Conservation (phyloP, 441 rosid genomes). For the Pelargonium australe region DNA sequence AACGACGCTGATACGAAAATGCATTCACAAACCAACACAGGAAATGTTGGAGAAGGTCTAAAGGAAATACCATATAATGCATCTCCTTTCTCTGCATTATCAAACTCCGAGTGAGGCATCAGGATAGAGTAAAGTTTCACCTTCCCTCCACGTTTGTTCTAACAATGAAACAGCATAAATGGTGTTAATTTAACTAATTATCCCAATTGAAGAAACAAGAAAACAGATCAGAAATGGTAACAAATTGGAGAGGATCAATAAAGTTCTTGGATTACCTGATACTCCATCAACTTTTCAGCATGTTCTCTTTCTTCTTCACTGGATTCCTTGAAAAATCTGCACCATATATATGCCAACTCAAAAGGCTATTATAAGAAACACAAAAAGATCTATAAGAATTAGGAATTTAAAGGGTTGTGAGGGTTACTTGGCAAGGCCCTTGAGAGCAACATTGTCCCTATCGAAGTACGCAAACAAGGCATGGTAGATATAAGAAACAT, state of each 20-base stretch:
- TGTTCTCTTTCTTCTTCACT: slow-evolving; percentile 94
- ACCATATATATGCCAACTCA: background rate
- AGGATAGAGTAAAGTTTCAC: slow-evolving; percentile 69
- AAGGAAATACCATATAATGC: slow-evolving; percentile 62
- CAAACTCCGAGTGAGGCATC: slow-evolving; percentile 66
- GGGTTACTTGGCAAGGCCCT: slow-evolving; percentile 76
- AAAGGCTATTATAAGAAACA: background rate
- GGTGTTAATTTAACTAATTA: too few relatives aligned
- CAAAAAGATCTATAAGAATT: background rate
- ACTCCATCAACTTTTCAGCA: slow-evolving; percentile 84
- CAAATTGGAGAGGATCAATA: too few relatives aligned
- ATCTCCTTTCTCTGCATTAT: slow-evolving; percentile 93
- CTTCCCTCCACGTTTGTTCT: slow-evolving; percentile 88
- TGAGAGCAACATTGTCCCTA: slow-evolving; percentile 83
- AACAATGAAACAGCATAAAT: background rate
- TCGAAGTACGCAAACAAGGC: slow-evolving; percentile 86
- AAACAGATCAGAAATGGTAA: too few relatives aligned
- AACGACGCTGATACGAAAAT: slow-evolving; percentile 14
- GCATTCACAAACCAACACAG: too few relatives aligned
- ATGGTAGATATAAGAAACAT: slow-evolving; percentile 83
- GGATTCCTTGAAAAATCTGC: slow-evolving; percentile 86
- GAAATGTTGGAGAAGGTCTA: too few relatives aligned
- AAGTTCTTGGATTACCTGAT: slow-evolving; percentile 48
- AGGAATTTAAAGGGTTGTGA: background rate
- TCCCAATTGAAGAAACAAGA: too few relatives aligned